Base-by-base conservation (phyloP, 192 early-diverging fungal species). In the Coemansia sp. region DNA sequence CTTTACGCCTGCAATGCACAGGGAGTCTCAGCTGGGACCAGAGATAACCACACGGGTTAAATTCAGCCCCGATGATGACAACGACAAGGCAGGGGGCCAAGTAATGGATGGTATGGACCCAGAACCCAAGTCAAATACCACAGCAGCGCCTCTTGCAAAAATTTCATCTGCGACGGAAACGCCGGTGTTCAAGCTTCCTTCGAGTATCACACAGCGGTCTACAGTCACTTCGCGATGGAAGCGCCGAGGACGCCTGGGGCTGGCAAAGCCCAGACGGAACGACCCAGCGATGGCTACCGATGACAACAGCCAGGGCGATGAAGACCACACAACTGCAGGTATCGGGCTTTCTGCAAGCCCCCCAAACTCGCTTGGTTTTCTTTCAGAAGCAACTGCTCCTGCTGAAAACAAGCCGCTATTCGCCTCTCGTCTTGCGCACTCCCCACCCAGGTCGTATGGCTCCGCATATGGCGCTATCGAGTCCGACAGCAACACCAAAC, bases 101-200 rank as follows among this genome's bases (percentile, higher is more conserved):
- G 39, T 15, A 8, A 40, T 40, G 2, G 39, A 40, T 40, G 39
- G 10, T 40, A 26, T 7, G 25, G 25, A 16, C 7, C 9, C 25
- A 26, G 25, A 26, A 25, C 1, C 48, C 48, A 51, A 26, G 26
- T 8, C 43, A 21, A 21, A 18, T 2, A 5, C 43, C 43, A 21
- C 43, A 5, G 16, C 12, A 20, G 43, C 8, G 12, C 35, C 15
- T 13, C 40, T 5, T 5, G 43, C 43, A 46, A 46, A 46, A 2
- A 20, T 1, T 8, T 8, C 43, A 46, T 1, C 23, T 9, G 48
- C 21, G 9, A 46, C 34, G 15, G 74, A 76, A 63, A 81, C 79
- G 12, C 79, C 79, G 18, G 72, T 69, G n/a, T 76, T 63, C 30
- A 81, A 65, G 74, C 74, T 59, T 33, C 79, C 74, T 4, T 57